These are phyloP conservation scores for Solanum chiquidenum DNA, from an alignment of 257 asterid genomes.

Conservation along the genomic window DNA sequence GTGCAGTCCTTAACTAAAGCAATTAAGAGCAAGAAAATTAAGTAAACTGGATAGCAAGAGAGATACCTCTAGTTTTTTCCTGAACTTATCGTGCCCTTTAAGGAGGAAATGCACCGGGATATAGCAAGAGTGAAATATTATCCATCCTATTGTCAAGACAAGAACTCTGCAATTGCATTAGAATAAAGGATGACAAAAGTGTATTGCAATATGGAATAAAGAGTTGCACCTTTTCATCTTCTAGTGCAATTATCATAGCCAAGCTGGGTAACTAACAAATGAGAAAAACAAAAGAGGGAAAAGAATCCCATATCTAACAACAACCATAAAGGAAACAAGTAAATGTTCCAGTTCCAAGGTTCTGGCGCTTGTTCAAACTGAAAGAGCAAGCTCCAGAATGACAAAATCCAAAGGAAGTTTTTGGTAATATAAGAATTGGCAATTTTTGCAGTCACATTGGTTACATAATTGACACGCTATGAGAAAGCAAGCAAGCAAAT, in stretches of 20 bases:
- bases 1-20: not conserved
- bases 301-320: constrained; percentile 70
- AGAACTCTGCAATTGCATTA: constrained; percentile 52
- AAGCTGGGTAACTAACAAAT: too few relatives aligned
- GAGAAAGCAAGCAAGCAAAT: not conserved
- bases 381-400: not conserved
- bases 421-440: too few relatives aligned
- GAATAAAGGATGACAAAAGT: not conserved
- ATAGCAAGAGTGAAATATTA: constrained; percentile 79
- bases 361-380: constrained; percentile 56
- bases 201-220: not conserved
- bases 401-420: not conserved
- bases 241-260: too few relatives aligned
- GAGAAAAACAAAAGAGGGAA: constrained; percentile 30
- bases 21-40: not conserved
- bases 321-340: constrained; percentile 96
- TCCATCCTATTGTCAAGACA: constrained; percentile 82
- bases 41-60: not conserved
- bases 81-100: constrained; percentile 77
- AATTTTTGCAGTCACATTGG: not conserved
- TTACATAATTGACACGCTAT: not conserved
- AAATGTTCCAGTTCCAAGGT: constrained; percentile 94
- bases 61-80: constrained; percentile 76
- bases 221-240: too few relatives aligned
- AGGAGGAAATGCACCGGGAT: constrained; percentile 82